These are phyloP conservation scores for Phaeodactylum tricornutum DNA, from an alignment of 108 stramenopile species.

Conservation along the genomic window DNA sequence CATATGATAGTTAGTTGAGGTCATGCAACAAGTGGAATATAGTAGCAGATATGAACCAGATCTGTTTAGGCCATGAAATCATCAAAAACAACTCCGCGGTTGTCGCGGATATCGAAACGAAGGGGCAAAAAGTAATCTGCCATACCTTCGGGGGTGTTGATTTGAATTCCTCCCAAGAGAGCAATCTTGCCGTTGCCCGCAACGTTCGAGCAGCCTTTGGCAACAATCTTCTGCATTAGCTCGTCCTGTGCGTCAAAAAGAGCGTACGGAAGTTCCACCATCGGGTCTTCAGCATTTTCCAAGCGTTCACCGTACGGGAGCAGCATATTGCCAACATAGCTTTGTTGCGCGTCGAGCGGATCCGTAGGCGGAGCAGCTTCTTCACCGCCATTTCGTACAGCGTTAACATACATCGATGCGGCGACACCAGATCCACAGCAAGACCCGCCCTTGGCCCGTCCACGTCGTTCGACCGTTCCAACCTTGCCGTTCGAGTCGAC, in stretches of 20 bases:
- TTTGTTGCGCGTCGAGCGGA: slow-evolving; percentile 42
- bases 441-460: slow-evolving; percentile 23
- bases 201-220: slow-evolving; percentile 7
- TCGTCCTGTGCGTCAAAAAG: slow-evolving; percentile 35
- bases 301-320: slow-evolving; percentile 38
- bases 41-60: too few relatives aligned
- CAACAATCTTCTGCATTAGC: slow-evolving; percentile 41
- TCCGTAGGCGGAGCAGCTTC: slow-evolving; percentile 18
- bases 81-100: slow-evolving; percentile 5
- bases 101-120: slow-evolving; percentile 36
- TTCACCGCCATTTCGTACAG: slow-evolving; percentile 14
- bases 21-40: too few relatives aligned
- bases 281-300: slow-evolving; percentile 22
- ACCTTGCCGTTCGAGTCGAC: slow-evolving; percentile 34
- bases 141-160: slow-evolving; percentile 47
- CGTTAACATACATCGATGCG: slow-evolving; percentile 32
- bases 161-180: slow-evolving; percentile 65
- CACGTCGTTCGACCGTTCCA: slow-evolving; percentile 57
- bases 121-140: slow-evolving; percentile 63
- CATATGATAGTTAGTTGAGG: too few relatives aligned
- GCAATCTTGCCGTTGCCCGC: slow-evolving; percentile 28
- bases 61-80: too few relatives aligned
- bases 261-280: slow-evolving; percentile 48
- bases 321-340: slow-evolving; percentile 31
- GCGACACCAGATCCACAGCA: slow-evolving; percentile 61